Conservation (phyloP, 202 grass and related monocot genomes). For the Bolboschoenoplectus hybrid region DNA sequence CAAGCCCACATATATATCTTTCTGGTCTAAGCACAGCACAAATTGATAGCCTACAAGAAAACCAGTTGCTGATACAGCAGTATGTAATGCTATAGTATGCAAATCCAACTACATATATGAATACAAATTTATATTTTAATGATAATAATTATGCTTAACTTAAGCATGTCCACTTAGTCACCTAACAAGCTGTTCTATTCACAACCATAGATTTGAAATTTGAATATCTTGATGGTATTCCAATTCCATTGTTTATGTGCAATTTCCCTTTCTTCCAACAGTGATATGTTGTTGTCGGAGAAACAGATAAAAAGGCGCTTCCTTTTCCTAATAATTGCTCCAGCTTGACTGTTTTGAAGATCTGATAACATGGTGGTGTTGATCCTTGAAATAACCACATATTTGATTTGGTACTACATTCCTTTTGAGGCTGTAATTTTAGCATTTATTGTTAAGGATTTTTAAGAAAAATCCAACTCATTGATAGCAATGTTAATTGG, state of each 20-base stretch:
- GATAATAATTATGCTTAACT: neutral
- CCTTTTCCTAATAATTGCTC: neutral
- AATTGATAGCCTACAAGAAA: neutral
- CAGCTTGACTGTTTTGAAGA: neutral
- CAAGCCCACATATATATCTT: neutral
- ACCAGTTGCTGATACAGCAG: neutral
- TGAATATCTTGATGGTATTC: neutral
- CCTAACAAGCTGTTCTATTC: slow-evolving; percentile 8
- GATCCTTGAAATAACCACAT: neutral
- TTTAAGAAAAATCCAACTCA: no score
- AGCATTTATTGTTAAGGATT: neutral
- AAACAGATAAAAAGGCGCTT: neutral
- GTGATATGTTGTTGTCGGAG: neutral
- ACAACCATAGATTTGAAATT: neutral
- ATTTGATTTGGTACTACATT: neutral
- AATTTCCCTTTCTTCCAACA: neutral
- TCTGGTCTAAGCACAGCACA: neutral
- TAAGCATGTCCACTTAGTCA: slow-evolving; percentile 3
- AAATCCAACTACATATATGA: neutral
- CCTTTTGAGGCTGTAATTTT: neutral
- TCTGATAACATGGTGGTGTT: neutral
- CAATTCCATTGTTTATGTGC: neutral
- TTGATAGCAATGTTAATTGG: neutral
- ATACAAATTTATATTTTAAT: neutral
- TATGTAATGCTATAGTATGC: slow-evolving; percentile 1